Percentiles rank a stretch among this genome's conserved stretches.
These are phyloP conservation scores for Ogataea haglerorum DNA, from an alignment of 805 yeast genomes.

Conservation along the genomic window DNA sequence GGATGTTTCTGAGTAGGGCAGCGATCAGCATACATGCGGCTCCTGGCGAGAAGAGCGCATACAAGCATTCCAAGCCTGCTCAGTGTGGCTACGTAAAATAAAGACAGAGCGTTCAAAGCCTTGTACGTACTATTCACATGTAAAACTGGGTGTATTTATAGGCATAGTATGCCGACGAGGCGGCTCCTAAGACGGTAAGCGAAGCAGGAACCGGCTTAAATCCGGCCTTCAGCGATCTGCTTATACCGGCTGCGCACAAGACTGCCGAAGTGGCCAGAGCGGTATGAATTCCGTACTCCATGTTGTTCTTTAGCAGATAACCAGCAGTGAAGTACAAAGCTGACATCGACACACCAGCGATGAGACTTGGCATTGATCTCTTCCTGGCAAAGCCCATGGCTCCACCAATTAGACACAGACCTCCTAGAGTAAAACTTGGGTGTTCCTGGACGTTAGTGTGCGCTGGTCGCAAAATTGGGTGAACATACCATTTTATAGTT, in stretches of 20 bases:
- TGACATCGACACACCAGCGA: constrained; percentile 68
- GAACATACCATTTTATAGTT: constrained; percentile 13
- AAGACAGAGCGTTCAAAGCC: neutral
- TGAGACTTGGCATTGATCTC: constrained; percentile 73
- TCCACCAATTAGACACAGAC: constrained; percentile 32
- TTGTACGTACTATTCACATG: constrained; percentile 4
- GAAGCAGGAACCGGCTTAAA: constrained; percentile 72
- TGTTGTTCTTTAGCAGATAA: constrained; percentile 66
- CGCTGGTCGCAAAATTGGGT: neutral
- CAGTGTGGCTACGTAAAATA: neutral
- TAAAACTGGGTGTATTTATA: constrained; percentile 76
- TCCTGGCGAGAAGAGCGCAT: too few species aligned
- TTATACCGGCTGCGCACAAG: constrained; percentile 67
- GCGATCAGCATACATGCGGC: too few species aligned
- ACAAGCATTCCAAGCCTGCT: too few species aligned
- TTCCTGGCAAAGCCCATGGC: constrained; percentile 43
- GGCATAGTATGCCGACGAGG: constrained; percentile 65
- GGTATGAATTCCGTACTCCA: constrained; percentile 75
- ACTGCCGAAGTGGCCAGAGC: constrained; percentile 71
- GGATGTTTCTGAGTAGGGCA: constrained; percentile 32
- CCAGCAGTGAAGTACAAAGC: constrained; percentile 67
- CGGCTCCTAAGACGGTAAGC: constrained; percentile 59
- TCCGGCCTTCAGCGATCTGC: constrained; percentile 50
- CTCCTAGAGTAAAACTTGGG: constrained; percentile 28
- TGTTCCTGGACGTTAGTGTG: constrained; percentile 24